These are phyloP conservation scores for Nigrospora sphaerica DNA, from an alignment of 2,329 filamentous ascomycete genomes.

Conservation along the genomic window DNA sequence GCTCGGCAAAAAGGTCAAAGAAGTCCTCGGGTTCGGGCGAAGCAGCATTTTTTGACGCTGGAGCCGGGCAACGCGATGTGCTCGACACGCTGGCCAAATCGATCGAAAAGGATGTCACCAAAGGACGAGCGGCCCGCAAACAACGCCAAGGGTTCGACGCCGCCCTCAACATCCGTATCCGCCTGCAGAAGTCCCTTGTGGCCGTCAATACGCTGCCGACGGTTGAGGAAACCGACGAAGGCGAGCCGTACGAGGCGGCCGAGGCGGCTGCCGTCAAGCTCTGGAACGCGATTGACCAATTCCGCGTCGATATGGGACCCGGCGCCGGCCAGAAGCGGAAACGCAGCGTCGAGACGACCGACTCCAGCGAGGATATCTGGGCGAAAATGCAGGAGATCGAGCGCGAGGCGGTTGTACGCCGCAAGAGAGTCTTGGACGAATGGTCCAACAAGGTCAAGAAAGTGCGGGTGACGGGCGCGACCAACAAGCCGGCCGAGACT, in stretches of 20 bases:
- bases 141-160: conserved; percentile 84
- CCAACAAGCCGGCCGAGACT: conserved; percentile 43
- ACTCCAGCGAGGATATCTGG: conserved; percentile 64
- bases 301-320: conserved; percentile 55
- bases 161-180: conserved; percentile 83
- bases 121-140: conserved; percentile 77
- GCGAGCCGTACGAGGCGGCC: conserved; percentile 62
- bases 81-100: conserved; percentile 55
- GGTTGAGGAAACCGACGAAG: conserved; percentile 33
- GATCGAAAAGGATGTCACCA: conserved; percentile 70
- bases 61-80: conserved; percentile 39
- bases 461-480: conserved; percentile 37
- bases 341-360: conserved; percentile 47
- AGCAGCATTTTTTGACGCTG: not conserved
- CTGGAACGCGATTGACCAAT: conserved; percentile 70
- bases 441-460: conserved; percentile 79
- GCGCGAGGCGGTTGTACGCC: conserved; percentile 46
- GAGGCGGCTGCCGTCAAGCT: conserved; percentile 81
- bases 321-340: conserved; percentile 25
- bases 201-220: conserved; percentile 67
- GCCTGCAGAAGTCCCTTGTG: conserved; percentile 83
- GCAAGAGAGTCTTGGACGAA: conserved; percentile 73
- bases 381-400: conserved; percentile 63
- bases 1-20: conserved; percentile 17
- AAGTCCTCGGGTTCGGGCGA: conserved; percentile 44